Base-by-base conservation (phyloP, 305 asterid genomes). In the Ilex paraguariensis region DNA sequence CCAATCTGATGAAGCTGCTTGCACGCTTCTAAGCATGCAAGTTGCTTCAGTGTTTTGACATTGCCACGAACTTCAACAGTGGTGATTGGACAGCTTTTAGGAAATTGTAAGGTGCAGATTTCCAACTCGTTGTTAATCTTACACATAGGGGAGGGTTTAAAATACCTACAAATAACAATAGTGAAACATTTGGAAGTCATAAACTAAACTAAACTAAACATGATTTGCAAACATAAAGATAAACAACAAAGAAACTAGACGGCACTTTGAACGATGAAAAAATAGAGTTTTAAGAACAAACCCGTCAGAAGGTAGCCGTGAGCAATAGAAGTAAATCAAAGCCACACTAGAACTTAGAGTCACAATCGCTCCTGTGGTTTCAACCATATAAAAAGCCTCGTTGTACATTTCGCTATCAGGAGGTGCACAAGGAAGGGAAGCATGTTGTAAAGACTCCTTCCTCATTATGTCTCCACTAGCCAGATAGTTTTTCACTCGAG, bases 291-390 rank as follows among this genome's bases (percentile, higher is more conserved):
- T 48, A 6, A 62, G 63, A 67, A 67, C 82, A 31, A 64, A 92
- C 96, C 95, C 76, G 42, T 92, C 97, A 28, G 91, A 84, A n/a
- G 98, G 96, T 71, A 92, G 82, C 65, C 85, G 76, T 0, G 97
- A 85, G 76, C 97, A 92, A 73, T 89, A 92, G 65, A 70, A 82
- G 70, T 85, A 59, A 57, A 92, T 82, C 75, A 89, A 68, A 0
- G 69, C 54, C 49, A 89, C 79, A 10, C 96, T 87, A 31, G 97
- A 89, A 65, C 71, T 76, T 79, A 92, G 70, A 52, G 86, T 83
- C n/a, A 85, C 84, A 31, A 79, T 61, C 52, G 96, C 96, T 62
- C 90, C 81, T 0, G 97, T 87, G 69, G 75, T 64, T 63, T 78
- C 78, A 49, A 89, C 98, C 76, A 66, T 15, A 70, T 85, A 89